Conservation (phyloP, 1,284 basidiomycete species). For the Porphyrellus sp. region DNA sequence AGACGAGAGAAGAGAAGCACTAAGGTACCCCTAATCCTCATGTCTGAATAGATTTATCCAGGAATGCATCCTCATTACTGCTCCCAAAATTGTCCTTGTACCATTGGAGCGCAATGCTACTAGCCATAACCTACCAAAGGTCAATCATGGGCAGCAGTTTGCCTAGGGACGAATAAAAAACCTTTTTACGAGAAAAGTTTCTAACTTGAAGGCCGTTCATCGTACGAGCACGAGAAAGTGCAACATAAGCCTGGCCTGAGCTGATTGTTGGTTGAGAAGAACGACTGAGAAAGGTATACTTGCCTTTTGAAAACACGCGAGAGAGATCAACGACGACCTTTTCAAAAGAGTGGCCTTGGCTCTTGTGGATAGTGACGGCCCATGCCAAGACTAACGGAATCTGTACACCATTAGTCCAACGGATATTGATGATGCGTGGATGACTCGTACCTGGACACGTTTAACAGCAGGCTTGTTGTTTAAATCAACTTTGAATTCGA, state of each 20-base stretch:
- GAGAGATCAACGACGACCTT: constrained; percentile 2
- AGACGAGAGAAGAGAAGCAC: too few relatives aligned
- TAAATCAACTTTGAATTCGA: background rate
- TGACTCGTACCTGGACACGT: background rate
- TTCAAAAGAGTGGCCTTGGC: constrained; percentile 3
- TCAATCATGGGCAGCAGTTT: too few relatives aligned
- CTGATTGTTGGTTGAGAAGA: too few relatives aligned
- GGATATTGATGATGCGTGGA: background rate
- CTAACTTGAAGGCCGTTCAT: background rate
- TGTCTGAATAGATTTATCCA: too few relatives aligned
- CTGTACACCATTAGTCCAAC: background rate
- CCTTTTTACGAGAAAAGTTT: too few relatives aligned
- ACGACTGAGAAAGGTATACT: too few relatives aligned
- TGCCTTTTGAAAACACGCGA: background rate
- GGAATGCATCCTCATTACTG: too few relatives aligned
- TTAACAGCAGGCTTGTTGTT: background rate
- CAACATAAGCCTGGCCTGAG: background rate
- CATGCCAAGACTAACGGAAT: background rate
- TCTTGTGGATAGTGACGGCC: constrained; percentile 6
- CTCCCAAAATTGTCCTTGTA: too few relatives aligned
- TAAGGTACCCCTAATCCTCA: too few relatives aligned
- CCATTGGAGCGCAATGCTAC: too few relatives aligned
- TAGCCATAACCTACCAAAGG: too few relatives aligned
- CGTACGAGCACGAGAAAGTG: background rate
- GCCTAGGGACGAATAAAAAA: too few relatives aligned